A percentile compares a stretch with the other conserved stretches of the same genome.
phyloP scores from a whole-genome alignment of 108 stramenopile genomes.

The Fragilaria radians region DNA sequence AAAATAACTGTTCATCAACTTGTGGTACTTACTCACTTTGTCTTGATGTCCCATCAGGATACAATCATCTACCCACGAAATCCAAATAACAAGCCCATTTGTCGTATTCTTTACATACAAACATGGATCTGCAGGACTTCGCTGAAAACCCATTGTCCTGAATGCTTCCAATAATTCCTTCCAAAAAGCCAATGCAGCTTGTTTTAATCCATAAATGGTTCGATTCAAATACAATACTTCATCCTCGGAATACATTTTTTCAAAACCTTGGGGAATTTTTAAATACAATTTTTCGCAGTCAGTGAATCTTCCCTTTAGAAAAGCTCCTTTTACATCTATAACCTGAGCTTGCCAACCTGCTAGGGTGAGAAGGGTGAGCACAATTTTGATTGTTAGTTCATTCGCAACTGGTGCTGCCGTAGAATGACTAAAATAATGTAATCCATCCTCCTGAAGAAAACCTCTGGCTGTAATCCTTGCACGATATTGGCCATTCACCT shows the following conservation, averaged over 20 bases:
- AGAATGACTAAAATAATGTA: constrained; percentile 16
- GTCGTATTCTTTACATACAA: too few relatives aligned
- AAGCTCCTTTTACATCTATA: too few relatives aligned
- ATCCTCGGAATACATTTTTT: constrained; percentile 8
- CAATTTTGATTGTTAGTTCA: constrained; percentile 14
- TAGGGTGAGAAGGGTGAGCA: constrained; percentile 19
- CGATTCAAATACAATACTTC: constrained; percentile 7
- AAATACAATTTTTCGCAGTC: constrained; percentile 22
- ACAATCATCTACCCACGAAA: constrained; percentile 44
- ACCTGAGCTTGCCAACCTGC: constrained; percentile 12
- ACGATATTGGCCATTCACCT: constrained; percentile 23
- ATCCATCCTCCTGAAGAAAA: constrained; percentile 20
- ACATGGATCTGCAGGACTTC: constrained; percentile 22
- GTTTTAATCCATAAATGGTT: constrained; percentile 32
- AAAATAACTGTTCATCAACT: constrained; percentile 14
- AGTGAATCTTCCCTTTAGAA: too few relatives aligned
- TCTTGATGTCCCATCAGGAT: constrained; percentile 9
- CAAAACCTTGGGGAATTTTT: constrained; percentile 12
- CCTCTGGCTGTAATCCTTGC: constrained; percentile 30
- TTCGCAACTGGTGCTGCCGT: constrained; percentile 25
- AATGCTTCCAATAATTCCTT: constrained; percentile 7
- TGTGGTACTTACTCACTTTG: constrained; percentile 2
- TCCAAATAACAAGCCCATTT: too few relatives aligned
- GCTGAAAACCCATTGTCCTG: not conserved
- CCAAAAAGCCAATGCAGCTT: too few relatives aligned